Conservation (phyloP, 352 stramenopile species). For the Vaucheria bursata region DNA sequence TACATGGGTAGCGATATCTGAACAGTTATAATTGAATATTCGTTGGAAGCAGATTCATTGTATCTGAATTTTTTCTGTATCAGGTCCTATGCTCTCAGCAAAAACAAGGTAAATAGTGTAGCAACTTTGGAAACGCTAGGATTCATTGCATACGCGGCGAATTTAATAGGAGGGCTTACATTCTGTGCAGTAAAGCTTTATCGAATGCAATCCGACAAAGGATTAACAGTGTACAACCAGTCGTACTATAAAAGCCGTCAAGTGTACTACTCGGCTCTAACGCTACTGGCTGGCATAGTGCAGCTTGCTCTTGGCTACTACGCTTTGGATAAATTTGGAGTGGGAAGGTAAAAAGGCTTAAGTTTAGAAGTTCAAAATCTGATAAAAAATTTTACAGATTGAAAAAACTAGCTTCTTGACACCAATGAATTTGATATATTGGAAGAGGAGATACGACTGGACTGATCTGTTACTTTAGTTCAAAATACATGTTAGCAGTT, state of each 20-base stretch:
- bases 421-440: no score
- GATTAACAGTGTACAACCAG: not conserved
- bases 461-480: no score
- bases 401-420: no score
- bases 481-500: no score
- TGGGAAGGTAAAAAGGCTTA: not conserved
- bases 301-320: conserved; percentile 2
- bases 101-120: not conserved
- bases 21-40: no score
- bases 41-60: no score
- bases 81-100: not conserved
- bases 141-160: not conserved
- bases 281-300: not conserved
- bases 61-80: no score
- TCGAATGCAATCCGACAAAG: not conserved
- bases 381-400: no score
- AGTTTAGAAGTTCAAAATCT: no score
- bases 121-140: not conserved
- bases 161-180: not conserved
- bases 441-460: no score
- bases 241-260: not conserved
- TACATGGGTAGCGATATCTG: no score
- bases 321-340: not conserved
- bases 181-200: not conserved
- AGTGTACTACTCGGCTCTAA: not conserved